Conservation (phyloP, 495 filamentous ascomycete genomes). For the Penicillium cataractarum region DNA sequence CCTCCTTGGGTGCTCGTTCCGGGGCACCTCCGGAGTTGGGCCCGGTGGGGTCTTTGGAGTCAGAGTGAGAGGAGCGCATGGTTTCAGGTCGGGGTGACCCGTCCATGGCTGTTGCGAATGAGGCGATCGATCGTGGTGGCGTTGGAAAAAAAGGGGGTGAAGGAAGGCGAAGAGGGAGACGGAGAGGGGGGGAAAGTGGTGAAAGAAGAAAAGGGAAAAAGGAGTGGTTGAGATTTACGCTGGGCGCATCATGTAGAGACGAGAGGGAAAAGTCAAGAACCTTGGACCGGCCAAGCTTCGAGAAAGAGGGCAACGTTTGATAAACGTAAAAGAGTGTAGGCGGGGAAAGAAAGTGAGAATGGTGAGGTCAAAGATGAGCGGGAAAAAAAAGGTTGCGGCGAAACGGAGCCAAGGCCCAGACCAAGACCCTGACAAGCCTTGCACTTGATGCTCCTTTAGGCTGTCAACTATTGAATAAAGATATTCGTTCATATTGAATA, state of each 20-base stretch:
- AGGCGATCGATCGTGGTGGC: constrained; percentile 9
- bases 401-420: constrained; percentile 23
- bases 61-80: constrained; percentile 36
- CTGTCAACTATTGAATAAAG: neutral
- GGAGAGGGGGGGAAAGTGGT: constrained; percentile 4
- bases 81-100: constrained; percentile 35
- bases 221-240: constrained; percentile 12
- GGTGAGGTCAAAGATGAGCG: neutral
- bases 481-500: neutral
- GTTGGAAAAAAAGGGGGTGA: constrained; percentile 15
- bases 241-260: constrained; percentile 27
- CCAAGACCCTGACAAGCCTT: constrained; percentile 20
- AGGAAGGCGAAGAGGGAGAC: constrained; percentile 13
- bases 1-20: constrained; percentile 32
- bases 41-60: constrained; percentile 13
- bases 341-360: constrained; percentile 4
- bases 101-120: constrained; percentile 35
- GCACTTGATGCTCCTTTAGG: constrained; percentile 2
- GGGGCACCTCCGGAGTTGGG: constrained; percentile 22
- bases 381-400: constrained; percentile 24
- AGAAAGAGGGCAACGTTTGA: constrained; percentile 13
- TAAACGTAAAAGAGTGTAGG: constrained; percentile 9
- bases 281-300: constrained; percentile 32
- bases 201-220: constrained; percentile 16
- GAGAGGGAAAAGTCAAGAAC: constrained; percentile 11